Percentiles rank a stretch among this genome's conserved stretches.
phyloP scores from a whole-genome alignment of 306 rosid species.

The Rosa multiflora region DNA sequence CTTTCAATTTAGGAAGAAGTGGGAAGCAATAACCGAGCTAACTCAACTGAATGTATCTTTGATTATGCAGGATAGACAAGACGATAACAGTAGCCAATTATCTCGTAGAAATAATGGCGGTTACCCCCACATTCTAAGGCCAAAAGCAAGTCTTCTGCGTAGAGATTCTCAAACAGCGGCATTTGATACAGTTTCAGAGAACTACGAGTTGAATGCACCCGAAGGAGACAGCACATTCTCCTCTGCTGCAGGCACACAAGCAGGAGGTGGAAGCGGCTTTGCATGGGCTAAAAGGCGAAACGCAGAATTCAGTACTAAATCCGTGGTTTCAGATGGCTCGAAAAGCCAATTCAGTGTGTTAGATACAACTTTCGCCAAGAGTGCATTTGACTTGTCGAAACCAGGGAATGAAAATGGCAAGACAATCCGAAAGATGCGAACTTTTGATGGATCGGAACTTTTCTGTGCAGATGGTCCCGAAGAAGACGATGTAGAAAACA shows the following conservation, averaged over 20 bases:
- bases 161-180: slow-evolving; percentile 40
- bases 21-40: neutral
- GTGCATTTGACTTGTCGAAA: slow-evolving; percentile 42
- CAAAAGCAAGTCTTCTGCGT: slow-evolving; percentile 33
- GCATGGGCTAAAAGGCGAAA: slow-evolving; percentile 69
- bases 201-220: slow-evolving; percentile 34
- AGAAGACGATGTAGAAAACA: slow-evolving; percentile 16
- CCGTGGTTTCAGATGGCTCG: slow-evolving; percentile 78
- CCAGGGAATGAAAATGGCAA: slow-evolving; percentile 28
- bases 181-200: slow-evolving; percentile 54
- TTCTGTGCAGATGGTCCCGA: neutral
- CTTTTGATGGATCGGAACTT: slow-evolving; percentile 51
- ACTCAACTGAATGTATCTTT: slow-evolving; percentile 12
- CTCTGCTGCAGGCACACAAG: slow-evolving; percentile 38
- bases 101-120: slow-evolving; percentile 35
- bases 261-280: slow-evolving; percentile 58
- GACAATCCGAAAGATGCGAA: slow-evolving; percentile 31
- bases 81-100: slow-evolving; percentile 24
- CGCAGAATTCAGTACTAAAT: slow-evolving; percentile 44
- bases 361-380: slow-evolving; percentile 74
- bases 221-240: slow-evolving; percentile 46
- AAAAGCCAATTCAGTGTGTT: slow-evolving; percentile 82
- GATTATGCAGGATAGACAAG: slow-evolving; percentile 42
- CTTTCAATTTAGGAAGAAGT: slow-evolving; percentile 4
- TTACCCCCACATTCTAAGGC: slow-evolving; percentile 30